These are phyloP conservation scores for Dicorynia guianensis DNA, from an alignment of 306 rosid species.

Conservation along the genomic window DNA sequence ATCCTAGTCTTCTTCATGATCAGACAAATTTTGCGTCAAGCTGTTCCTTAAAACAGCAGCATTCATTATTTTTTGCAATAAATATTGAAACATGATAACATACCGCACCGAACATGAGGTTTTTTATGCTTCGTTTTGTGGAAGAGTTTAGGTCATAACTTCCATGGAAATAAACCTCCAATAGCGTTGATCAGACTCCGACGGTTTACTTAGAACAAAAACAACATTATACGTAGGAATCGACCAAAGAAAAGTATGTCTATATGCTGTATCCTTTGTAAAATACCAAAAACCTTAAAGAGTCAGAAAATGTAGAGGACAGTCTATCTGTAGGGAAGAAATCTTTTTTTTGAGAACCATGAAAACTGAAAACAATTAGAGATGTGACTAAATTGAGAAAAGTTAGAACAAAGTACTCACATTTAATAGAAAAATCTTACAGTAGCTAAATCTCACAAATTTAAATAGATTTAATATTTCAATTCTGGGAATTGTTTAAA, in stretches of 20 bases:
- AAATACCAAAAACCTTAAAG: not conserved
- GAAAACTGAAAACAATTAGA: not conserved
- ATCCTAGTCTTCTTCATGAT: not conserved
- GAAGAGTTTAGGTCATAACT: slow-evolving; percentile 7
- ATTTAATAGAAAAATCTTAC: no score
- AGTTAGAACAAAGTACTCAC: no score
- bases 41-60: slow-evolving; percentile 14
- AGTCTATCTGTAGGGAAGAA: not conserved
- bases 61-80: slow-evolving; percentile 1
- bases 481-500: no score
- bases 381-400: no score
- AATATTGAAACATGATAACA: slow-evolving; percentile 15
- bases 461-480: no score
- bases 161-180: slow-evolving; percentile 21
- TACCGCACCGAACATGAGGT: slow-evolving; percentile 33
- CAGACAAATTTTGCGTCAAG: slow-evolving; percentile 14
- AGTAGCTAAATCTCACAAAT: no score
- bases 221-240: slow-evolving; percentile 7
- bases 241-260: not conserved
- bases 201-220: slow-evolving; percentile 29
- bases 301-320: not conserved
- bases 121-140: not conserved
- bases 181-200: slow-evolving; percentile 7
- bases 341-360: not conserved
- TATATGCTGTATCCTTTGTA: not conserved